phyloP scores from a whole-genome alignment of 2,329 filamentous ascomycete genomes.

The Penicillium decumbens region DNA sequence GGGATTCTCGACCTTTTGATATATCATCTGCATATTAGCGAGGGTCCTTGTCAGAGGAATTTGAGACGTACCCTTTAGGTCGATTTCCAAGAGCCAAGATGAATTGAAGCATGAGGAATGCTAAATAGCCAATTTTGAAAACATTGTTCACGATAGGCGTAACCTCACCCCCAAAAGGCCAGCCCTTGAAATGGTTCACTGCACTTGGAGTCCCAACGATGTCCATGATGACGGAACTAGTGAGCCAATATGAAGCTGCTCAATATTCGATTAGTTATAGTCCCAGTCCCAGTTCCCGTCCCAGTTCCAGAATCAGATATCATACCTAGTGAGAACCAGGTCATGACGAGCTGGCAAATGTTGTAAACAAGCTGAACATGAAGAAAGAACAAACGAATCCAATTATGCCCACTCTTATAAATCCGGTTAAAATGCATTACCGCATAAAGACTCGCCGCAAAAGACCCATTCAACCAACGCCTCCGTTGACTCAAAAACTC shows the following conservation, averaged over 20 bases:
- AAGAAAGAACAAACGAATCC: slow-evolving; percentile 94
- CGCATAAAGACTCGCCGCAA: slow-evolving; percentile 89
- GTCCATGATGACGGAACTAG: slow-evolving; percentile 94
- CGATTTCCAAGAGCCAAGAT: slow-evolving; percentile 91
- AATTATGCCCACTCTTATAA: slow-evolving; percentile 94
- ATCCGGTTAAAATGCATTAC: slow-evolving; percentile 95
- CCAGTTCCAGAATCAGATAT: background rate
- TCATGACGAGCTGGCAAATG: slow-evolving; percentile 73
- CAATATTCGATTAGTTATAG: slow-evolving; percentile 36
- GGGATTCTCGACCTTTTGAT: slow-evolving; percentile 64
- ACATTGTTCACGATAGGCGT: slow-evolving; percentile 86
- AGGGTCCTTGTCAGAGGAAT: too few relatives aligned
- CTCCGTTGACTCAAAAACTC: slow-evolving; percentile 96
- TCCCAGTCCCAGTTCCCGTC: too few relatives aligned
- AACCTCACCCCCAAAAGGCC: slow-evolving; percentile 80
- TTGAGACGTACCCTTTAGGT: slow-evolving; percentile 62
- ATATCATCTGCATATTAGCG: slow-evolving; percentile 1
- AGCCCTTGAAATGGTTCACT: slow-evolving; percentile 57
- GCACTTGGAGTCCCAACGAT: slow-evolving; percentile 70
- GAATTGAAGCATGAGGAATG: slow-evolving; percentile 86
- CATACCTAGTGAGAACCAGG: slow-evolving; percentile 68
- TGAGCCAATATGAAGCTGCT: slow-evolving; percentile 84
- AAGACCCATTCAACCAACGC: slow-evolving; percentile 97
- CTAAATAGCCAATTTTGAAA: slow-evolving; percentile 83
- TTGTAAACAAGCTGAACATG: slow-evolving; percentile 94